Evolutionary conservation across 2,329 filamentous ascomycete genomes (phyloP).

Genomic region (Fusarium sp.): DNA sequence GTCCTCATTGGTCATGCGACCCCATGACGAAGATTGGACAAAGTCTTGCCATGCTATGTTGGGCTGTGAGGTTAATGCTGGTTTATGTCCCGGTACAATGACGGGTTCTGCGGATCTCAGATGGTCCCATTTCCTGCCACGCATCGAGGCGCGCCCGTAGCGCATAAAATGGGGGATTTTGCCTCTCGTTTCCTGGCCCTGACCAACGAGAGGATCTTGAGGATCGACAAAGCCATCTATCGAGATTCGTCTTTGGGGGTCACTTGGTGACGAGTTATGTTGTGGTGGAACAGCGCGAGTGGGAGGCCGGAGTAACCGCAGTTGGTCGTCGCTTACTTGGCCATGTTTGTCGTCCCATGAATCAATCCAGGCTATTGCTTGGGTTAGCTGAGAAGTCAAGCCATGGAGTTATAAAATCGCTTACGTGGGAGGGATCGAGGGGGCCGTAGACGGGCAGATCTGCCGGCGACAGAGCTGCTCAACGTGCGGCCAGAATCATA

Average conservation of each 20-base stretch:
- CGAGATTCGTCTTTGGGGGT: conserved; percentile 55
- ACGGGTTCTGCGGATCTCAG: conserved; percentile 67
- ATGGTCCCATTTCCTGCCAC: conserved; percentile 68
- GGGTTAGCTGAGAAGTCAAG: conserved; percentile 10
- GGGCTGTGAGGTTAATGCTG: conserved; percentile 49
- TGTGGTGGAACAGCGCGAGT: conserved; percentile 51
- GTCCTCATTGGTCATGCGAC: conserved; percentile 57
- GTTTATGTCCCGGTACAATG: conserved; percentile 61
- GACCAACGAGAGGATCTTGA: conserved; percentile 50
- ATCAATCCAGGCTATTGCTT: conserved; percentile 56
- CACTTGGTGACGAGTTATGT: conserved; percentile 54
- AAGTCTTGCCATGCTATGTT: conserved; percentile 62
- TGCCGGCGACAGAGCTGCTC: conserved; percentile 30
- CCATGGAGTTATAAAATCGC: background rate
- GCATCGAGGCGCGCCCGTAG: conserved; percentile 56
- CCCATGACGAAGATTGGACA: conserved; percentile 63
- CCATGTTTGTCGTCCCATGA: conserved; percentile 57
- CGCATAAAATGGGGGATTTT: conserved; percentile 58
- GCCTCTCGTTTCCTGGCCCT: conserved; percentile 46
- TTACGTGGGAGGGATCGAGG: conserved; percentile 43
- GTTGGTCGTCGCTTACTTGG: conserved; percentile 50
- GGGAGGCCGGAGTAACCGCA: conserved; percentile 52
- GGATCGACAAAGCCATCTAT: conserved; percentile 58
- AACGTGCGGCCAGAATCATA: conserved; percentile 34
- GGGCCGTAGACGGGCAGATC: conserved; percentile 34